These are phyloP conservation scores for Exophiala aquamarina DNA, from an alignment of 2,329 filamentous ascomycete species.

Conservation along the genomic window DNA sequence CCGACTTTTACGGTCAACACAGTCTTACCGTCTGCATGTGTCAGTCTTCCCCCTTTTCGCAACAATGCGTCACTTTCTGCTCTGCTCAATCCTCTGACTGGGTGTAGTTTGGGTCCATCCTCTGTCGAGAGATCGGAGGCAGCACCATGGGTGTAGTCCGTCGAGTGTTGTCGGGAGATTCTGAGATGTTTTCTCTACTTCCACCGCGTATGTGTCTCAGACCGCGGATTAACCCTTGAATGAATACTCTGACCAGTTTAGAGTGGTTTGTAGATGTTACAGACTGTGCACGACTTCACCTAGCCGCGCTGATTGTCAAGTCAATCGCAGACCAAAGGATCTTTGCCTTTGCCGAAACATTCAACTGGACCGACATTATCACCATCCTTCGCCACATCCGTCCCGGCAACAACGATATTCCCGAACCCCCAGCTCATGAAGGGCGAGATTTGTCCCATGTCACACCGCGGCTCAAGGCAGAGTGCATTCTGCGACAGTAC, in stretches of 20 bases:
- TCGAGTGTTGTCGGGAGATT: neutral
- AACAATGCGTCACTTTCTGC: neutral
- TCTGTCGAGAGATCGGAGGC: constrained; percentile 7
- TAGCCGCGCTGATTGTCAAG: constrained; percentile 50
- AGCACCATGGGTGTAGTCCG: constrained; percentile 8
- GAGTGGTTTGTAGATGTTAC: constrained; percentile 38
- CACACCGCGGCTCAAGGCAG: constrained; percentile 1
- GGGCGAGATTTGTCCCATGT: constrained; percentile 10
- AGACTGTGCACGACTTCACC: constrained; percentile 53
- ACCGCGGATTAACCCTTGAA: too few species aligned
- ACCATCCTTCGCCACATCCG: constrained; percentile 35
- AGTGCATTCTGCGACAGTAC: constrained; percentile 13
- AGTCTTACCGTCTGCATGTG: constrained; percentile 16
- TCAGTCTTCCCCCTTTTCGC: neutral
- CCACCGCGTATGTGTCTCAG: constrained; percentile 7
- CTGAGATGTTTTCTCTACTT: neutral
- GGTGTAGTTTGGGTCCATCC: constrained; percentile 6
- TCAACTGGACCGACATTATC: constrained; percentile 46
- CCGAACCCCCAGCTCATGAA: constrained; percentile 6
- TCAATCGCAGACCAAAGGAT: constrained; percentile 51
- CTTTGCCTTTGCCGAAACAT: constrained; percentile 52
- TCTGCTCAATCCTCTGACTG: neutral
- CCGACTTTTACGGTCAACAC: constrained; percentile 30
- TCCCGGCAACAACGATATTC: constrained; percentile 2
- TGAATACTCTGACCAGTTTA: neutral